Base-by-base conservation (phyloP, 75 land plant species). In the Cunninghamia lanceolata region DNA sequence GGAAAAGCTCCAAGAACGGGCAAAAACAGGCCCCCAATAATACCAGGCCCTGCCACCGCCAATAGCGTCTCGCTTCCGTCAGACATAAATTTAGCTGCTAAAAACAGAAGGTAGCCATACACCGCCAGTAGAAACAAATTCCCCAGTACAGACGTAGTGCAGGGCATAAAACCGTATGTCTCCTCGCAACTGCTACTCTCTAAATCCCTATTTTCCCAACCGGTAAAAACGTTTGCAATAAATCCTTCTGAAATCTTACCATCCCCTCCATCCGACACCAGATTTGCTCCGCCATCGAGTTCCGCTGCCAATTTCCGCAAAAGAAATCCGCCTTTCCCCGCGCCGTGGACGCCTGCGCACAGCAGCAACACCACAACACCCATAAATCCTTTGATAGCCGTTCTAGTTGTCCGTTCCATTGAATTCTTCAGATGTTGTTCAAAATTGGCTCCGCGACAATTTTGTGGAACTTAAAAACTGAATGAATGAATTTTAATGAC, bases 1-100 rank as follows among this genome's bases (percentile, higher is more conserved):
- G 97, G 97, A 52, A 95, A 89, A 34, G 96, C 97, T 30, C 97
- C 97, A 78, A 95, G 96, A 28, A 94, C 74, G 39, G 97, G 97
- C 11, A 95, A 91, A 53, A 95, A 89, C 4, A 95, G 85, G 34
- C 97, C 97, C 1, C 97, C 97, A 70, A 95, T 85, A 43, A 95
- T 85, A 8, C 97, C 96, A 11, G 97, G 94, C 11, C 91, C 94
- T 13, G 93, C 87, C 34, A 96, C 89, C 56, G 90, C 84, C 28
- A 95, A 82, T 90, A 95, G 89, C 4, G 92, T 88, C 92, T 95
- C 96, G 54, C 97, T 94, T 6, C 96, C 97, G 34, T 88, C 84
- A 46, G 96, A 92, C 83, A 95, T 82, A 36, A 92, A 89, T 38
- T 90, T 96, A 32, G 97, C 97, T 0, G 96, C 89, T 10, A 83